Evolutionary conservation across 1,284 basidiomycete genomes (phyloP).

Genomic region (Trichosporon sp.): DNA sequence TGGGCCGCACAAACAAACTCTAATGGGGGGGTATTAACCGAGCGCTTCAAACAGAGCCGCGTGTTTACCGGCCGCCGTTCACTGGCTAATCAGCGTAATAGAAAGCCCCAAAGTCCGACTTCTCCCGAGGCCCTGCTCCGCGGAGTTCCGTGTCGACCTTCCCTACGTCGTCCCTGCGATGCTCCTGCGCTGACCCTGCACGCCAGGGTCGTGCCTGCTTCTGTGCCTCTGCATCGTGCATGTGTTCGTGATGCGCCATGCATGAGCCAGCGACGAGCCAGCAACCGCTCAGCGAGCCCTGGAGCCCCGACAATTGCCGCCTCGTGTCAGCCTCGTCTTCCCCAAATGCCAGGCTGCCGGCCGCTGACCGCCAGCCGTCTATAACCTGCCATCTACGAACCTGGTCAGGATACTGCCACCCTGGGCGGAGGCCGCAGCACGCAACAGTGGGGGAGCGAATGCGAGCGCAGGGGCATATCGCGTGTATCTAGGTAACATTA

Average conservation of each 20-base stretch:
- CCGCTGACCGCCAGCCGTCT: background rate
- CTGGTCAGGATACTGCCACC: too few relatives aligned
- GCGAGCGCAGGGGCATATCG: background rate
- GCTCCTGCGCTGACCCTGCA: background rate
- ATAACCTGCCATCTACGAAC: background rate
- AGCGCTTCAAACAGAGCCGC: background rate
- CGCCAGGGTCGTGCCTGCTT: background rate
- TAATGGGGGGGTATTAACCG: background rate
- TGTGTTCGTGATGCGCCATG: background rate
- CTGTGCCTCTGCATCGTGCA: background rate
- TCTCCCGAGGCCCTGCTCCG: slow-evolving; percentile 7
- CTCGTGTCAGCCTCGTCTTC: background rate
- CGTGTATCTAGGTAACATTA: background rate
- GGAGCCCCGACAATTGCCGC: slow-evolving; percentile 10
- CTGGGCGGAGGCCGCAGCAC: background rate
- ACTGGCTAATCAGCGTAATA: background rate
- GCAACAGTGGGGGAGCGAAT: slow-evolving; percentile 12
- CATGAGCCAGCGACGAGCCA: too few relatives aligned
- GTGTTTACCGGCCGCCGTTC: background rate
- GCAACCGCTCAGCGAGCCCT: background rate
- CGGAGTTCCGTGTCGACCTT: slow-evolving; percentile 14
- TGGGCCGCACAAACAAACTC: background rate
- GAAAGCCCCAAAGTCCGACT: slow-evolving; percentile 6
- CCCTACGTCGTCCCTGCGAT: background rate
- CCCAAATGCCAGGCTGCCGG: background rate